phyloP scores from a whole-genome alignment of 116 monocot genomes.

The Iris pallida region DNA sequence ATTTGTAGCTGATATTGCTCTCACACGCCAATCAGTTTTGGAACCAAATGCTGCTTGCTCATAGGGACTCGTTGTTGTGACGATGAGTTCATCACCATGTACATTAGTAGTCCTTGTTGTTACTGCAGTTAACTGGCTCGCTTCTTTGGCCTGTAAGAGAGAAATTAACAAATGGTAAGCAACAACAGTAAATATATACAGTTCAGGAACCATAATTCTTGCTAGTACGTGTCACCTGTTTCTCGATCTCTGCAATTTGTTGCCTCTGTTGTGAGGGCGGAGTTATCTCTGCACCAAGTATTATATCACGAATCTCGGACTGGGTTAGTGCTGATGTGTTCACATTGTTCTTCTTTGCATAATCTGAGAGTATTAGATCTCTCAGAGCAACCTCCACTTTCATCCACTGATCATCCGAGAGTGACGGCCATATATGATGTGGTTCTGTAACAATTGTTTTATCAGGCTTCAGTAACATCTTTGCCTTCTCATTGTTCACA shows the following conservation, averaged over 20 bases:
- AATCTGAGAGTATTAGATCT: constrained; percentile 61
- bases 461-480: constrained; percentile 65
- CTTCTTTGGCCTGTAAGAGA: constrained; percentile 79
- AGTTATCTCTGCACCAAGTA: constrained; percentile 86
- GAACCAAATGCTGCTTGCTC: constrained; percentile 78
- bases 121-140: constrained; percentile 93
- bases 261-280: constrained; percentile 93
- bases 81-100: constrained; percentile 59
- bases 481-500: constrained; percentile 96
- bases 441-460: constrained; percentile 58
- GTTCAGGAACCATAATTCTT: neutral
- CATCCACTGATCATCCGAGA: constrained; percentile 64
- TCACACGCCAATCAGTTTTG: constrained; percentile 96
- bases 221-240: constrained; percentile 40
- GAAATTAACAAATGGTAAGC: neutral
- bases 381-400: constrained; percentile 63
- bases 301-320: constrained; percentile 98
- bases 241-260: constrained; percentile 98
- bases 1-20: constrained; percentile 95
- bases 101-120: constrained; percentile 89
- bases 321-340: constrained; percentile 98
- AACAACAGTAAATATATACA: neutral
- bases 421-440: constrained; percentile 59
- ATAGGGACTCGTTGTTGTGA: constrained; percentile 56
- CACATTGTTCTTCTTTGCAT: constrained; percentile 81